phyloP scores from a whole-genome alignment of 768 basidiomycete genomes.

The Terana coerulea region DNA sequence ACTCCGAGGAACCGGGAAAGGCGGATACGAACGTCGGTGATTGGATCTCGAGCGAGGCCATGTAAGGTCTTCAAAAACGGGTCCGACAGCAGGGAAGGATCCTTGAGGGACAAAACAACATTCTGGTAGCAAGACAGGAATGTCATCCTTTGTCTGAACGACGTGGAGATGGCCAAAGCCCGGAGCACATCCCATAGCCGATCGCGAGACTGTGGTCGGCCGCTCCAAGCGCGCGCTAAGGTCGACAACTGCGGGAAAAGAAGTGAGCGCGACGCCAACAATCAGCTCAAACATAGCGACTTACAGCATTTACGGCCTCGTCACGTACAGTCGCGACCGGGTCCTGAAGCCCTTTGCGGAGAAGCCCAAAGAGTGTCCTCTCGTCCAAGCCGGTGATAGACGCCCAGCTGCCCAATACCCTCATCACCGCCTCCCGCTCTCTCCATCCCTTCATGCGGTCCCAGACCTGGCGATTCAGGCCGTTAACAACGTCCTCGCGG shows the following conservation, averaged over 20 bases:
- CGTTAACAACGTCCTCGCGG: conserved; percentile 37
- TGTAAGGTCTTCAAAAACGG: conserved; percentile 54
- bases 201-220: not conserved
- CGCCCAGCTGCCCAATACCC: conserved; percentile 49
- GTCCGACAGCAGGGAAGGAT: conserved; percentile 29
- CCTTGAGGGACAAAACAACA: conserved; percentile 42
- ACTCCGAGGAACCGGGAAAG: conserved; percentile 69
- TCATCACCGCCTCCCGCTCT: conserved; percentile 68
- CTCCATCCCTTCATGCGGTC: conserved; percentile 69
- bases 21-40: conserved; percentile 84
- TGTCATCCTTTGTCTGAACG: conserved; percentile 4
- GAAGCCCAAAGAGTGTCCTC: conserved; percentile 47
- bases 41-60: conserved; percentile 56
- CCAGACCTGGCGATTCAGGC: conserved; percentile 49
- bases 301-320: conserved; percentile 60
- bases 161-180: not conserved
- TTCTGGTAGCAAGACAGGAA: conserved; percentile 1
- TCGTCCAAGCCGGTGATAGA: conserved; percentile 38
- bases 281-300: conserved; percentile 24
- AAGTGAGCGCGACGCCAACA: not conserved
- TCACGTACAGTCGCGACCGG: conserved; percentile 83
- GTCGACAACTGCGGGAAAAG: not conserved
- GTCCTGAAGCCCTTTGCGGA: conserved; percentile 67
- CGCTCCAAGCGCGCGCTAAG: not conserved
- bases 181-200: conserved; percentile 5